Evolutionary conservation across 345 rosid species (phyloP).

Genomic region (Sisymbrium irio): DNA sequence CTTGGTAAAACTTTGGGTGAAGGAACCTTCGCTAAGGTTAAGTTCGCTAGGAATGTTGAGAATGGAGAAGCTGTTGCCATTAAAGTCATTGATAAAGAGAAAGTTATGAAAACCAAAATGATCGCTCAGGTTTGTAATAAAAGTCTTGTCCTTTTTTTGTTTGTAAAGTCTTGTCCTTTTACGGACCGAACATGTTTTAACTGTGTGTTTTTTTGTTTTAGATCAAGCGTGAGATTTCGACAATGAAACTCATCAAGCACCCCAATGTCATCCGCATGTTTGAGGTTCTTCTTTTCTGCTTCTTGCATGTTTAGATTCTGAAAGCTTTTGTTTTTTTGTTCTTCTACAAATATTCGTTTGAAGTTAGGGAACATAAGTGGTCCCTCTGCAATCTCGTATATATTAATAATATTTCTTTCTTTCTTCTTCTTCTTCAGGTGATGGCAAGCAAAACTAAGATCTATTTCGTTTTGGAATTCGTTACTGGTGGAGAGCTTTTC

Average conservation of each 20-base stretch:
- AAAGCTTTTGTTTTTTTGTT: background rate
- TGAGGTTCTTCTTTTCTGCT: constrained; percentile 62
- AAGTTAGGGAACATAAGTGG: constrained; percentile 18
- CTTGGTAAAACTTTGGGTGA: constrained; percentile 90
- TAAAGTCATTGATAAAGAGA: constrained; percentile 93
- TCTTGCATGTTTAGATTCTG: background rate
- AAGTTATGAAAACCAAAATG: constrained; percentile 84
- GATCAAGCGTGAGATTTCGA: constrained; percentile 97
- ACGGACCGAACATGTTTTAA: background rate
- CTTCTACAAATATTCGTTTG: background rate
- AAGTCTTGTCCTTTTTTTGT: background rate
- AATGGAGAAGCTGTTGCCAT: constrained; percentile 83
- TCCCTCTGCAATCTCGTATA: background rate
- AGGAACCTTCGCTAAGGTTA: constrained; percentile 97
- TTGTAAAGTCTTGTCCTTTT: background rate
- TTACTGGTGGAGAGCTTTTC: constrained; percentile 97
- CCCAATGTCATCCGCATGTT: constrained; percentile 94
- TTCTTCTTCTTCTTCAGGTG: constrained; percentile 50
- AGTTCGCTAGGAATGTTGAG: constrained; percentile 74
- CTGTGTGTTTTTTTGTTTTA: constrained; percentile 31
- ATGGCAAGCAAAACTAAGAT: constrained; percentile 99
- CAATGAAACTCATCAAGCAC: constrained; percentile 87
- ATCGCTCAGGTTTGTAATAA: constrained; percentile 63
- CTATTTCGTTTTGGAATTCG: constrained; percentile 88
- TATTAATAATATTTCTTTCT: background rate